Evolutionary conservation across 805 yeast species (phyloP), one percentile per base, ranked within the genome.

Genomic region (Candida krabiensis): DNA sequence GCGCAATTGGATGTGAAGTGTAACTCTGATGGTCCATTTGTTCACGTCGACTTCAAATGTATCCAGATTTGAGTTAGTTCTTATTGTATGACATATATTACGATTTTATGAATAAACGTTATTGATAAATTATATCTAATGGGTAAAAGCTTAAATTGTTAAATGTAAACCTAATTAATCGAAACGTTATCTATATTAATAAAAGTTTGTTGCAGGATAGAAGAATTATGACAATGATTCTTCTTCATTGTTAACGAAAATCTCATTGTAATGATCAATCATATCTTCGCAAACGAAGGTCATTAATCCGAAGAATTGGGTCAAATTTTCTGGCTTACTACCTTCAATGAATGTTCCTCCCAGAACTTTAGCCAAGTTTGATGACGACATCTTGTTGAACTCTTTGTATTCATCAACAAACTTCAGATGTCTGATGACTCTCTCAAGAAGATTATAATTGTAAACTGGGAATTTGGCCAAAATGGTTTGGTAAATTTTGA

Each of bases 281-380:
- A 76, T 58, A 48, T 66, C 73, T 49, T 77, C 83, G 47, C 79
- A 64, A 17, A 75, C 60, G 21, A 67, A 67, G 44, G 75, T 77
- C 73, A 77, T 75, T 40, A 75, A 63, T 5, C 83, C 82, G 55
- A 77, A 77, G 43, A 66, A 70, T 38, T 64, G 67, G 15, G 69
- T 64, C 47, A 73, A 57, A 11, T 68, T 58, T 14, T 72, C 76
- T 31, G 78, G 70, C 28, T 56, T 63, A 44, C 77, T 67, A 11
- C 80, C 79, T 46, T 77, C 82, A 4, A 79, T 75, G 38, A 77
- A 67, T 3, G 79, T 75, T 1, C 82, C 82, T 2, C 81, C 82
- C 46, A 91, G 83, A 5, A 91, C 96, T 38, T 95, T 91, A 4
- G 96, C 95, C 53, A 91, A 65, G 56, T 91, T 91, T 2, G 88